Base-by-base conservation (phyloP, 2,329 filamentous ascomycete genomes). In the Nigrograna mackinnonii region DNA sequence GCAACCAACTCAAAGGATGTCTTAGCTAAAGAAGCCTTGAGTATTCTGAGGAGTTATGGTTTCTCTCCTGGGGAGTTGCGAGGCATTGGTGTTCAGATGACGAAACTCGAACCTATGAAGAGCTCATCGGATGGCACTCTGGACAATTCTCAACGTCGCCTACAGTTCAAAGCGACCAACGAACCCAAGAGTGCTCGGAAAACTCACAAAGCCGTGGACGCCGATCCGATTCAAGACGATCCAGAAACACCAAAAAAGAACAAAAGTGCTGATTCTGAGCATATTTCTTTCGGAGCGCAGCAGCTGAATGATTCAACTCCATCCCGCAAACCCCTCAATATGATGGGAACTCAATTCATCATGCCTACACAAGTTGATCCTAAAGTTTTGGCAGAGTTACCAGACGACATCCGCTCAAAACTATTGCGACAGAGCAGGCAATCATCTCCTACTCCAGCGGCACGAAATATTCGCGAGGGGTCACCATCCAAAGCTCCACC, bases 61-160 rank as follows among this genome's bases (percentile, higher is more conserved):
- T 90, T 97, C 57, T 89, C 87, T 2, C 90, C 94, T 0, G 94
- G 92, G 7, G 94, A 99, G 63, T 77, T 99, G n/a, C 82, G 94
- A 58, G 94, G 94, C 1, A 76, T 99, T 7, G 94, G 94, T 0
- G 81, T 97, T 1, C 92, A 96, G 63, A 87, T 97, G 83, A 94
- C 91, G 12, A 96, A 91, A 66, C 78, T 99, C 4, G 91, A 96
- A 55, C 83, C 87, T 0, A 72, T 94, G 57, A 95, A 89, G 58
- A 60, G 70, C 13, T 72, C 76, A 2, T 58, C 68, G 1, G 72
- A 78, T n/a, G 79, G 72, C 1, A 57, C 52, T 22, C 67, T 77
- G 2, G 84, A 91, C 39, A 83, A 87, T 47, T 95, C 90, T 57
- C 92, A 97, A 66, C 85, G 80, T 50, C 85, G 82, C 36, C 75